phyloP scores from a whole-genome alignment of 2,329 filamentous ascomycete genomes.

The Stagonosporopsis rhizophila region DNA sequence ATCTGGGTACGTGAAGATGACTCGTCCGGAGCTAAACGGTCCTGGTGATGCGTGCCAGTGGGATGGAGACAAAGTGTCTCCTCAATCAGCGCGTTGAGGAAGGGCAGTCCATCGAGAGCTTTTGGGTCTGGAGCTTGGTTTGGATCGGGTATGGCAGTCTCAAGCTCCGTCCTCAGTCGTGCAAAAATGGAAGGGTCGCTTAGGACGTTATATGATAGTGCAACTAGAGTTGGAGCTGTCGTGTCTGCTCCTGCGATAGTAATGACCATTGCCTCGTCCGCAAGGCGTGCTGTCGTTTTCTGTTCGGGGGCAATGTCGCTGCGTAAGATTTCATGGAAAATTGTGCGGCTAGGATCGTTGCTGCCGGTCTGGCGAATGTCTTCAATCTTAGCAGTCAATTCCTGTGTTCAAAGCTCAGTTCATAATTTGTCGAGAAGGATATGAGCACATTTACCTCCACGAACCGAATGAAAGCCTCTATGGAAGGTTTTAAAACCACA shows the following conservation, averaged over 20 bases:
- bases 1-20: neutral
- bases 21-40: conserved; percentile 8
- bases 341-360: conserved; percentile 1
- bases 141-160: no score
- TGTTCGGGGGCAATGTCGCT: conserved; percentile 26
- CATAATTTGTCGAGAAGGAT: neutral
- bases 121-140: no score
- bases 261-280: conserved; percentile 15
- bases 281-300: conserved; percentile 13
- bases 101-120: no score
- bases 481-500: neutral
- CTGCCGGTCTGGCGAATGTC: neutral
- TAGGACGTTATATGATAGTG: no score
- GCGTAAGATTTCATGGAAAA: conserved; percentile 44
- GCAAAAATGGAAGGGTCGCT: no score
- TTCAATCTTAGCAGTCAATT: neutral
- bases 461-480: neutral
- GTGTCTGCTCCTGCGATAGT: no score
- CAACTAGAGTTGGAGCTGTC: no score
- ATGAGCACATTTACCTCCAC: neutral
- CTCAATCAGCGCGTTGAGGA: no score
- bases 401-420: neutral
- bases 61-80: no score
- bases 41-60: neutral
- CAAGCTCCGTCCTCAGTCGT: no score